These are phyloP conservation scores for Monilinia fructigena DNA, from an alignment of 2,329 filamentous ascomycete species.

Conservation along the genomic window DNA sequence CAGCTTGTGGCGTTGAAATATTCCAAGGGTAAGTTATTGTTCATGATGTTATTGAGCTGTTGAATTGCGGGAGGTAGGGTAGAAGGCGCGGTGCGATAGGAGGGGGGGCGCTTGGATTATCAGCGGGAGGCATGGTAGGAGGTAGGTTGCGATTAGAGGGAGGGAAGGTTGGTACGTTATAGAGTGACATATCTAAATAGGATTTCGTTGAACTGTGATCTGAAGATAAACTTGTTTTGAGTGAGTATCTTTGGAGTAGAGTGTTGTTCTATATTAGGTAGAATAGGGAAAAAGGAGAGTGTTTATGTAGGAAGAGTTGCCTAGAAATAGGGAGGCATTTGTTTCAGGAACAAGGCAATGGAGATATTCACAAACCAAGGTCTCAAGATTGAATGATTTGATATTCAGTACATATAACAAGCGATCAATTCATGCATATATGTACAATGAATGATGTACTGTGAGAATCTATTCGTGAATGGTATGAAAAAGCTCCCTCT, in stretches of 20 bases:
- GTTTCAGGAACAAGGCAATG: background rate
- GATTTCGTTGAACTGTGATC: too few species aligned
- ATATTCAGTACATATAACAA: background rate
- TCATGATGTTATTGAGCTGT: background rate
- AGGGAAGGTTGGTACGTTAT: too few species aligned
- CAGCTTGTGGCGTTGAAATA: background rate
- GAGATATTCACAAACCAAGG: background rate
- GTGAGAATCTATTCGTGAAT: background rate
- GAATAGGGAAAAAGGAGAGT: too few species aligned
- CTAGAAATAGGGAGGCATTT: background rate
- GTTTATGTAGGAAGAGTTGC: background rate
- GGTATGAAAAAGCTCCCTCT: background rate
- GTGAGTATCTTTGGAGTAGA: background rate
- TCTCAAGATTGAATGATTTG: background rate
- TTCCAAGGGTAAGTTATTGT: background rate
- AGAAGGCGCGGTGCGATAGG: background rate
- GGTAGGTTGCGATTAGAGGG: too few species aligned
- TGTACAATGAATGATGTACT: background rate
- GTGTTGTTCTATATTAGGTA: background rate
- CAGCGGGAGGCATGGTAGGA: background rate
- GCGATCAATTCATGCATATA: accelerated
- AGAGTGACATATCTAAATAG: too few species aligned
- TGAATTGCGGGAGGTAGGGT: background rate
- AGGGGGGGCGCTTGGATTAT: background rate
- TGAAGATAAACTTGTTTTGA: background rate